Conservation (phyloP, 2,329 filamentous ascomycete genomes). For the Claviceps purpurea region DNA sequence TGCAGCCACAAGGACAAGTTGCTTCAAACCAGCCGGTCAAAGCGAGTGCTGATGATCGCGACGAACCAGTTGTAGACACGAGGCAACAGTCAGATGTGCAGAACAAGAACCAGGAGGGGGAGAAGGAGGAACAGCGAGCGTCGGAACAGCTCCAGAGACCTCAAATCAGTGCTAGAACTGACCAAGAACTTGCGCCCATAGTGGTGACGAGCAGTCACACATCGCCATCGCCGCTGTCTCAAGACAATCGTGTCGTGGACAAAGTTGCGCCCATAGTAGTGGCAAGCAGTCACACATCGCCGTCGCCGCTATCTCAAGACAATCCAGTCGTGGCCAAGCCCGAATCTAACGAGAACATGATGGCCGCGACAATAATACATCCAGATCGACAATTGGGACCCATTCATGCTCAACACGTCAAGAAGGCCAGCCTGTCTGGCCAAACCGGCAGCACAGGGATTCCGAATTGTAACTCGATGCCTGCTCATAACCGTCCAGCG, state of each 20-base stretch:
- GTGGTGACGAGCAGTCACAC: background rate
- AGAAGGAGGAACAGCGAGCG: background rate
- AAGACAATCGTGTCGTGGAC: background rate
- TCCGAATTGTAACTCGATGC: background rate
- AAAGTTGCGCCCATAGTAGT: background rate
- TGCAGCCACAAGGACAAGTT: background rate
- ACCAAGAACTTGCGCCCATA: constrained; percentile 1
- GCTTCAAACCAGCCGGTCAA: background rate
- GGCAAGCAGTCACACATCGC: background rate
- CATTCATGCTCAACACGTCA: background rate
- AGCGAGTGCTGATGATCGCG: background rate
- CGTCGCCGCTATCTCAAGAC: constrained; percentile 2
- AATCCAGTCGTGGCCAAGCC: background rate
- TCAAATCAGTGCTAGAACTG: background rate
- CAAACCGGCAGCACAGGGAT: background rate
- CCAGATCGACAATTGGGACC: background rate
- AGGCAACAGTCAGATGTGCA: background rate
- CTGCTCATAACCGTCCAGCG: background rate
- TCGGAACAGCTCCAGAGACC: background rate
- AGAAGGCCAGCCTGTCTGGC: background rate
- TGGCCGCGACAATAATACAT: background rate
- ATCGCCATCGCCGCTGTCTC: constrained; percentile 4
- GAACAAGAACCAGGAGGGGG: background rate
- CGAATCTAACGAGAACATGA: background rate
- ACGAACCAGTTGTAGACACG: background rate